Evolutionary conservation across 2,329 filamentous ascomycete genomes (phyloP).

Genomic region (Verruconis gallopava): DNA sequence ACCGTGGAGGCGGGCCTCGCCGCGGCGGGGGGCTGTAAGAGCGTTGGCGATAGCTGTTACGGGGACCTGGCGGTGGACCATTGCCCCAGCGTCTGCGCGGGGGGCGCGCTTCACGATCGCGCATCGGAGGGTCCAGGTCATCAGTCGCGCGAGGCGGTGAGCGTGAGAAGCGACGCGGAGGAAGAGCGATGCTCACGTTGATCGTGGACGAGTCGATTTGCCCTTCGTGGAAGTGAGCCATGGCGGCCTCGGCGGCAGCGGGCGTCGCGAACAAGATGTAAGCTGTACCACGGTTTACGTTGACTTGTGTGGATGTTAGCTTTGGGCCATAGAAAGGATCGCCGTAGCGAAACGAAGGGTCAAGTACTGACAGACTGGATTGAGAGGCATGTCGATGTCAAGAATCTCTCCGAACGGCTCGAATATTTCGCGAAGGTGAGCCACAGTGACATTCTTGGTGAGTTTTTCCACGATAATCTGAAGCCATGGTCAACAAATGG

Average conservation of each 20-base stretch:
- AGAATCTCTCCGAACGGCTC: constrained; percentile 73
- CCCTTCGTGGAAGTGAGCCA: constrained; percentile 97
- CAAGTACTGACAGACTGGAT: constrained; percentile 57
- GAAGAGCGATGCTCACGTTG: constrained; percentile 79
- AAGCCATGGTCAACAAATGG: too few relatives aligned
- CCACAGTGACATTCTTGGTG: constrained; percentile 86
- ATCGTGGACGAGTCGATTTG: constrained; percentile 74
- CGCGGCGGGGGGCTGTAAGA: constrained; percentile 13
- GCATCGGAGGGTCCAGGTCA: constrained; percentile 6
- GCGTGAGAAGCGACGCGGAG: constrained; percentile 67
- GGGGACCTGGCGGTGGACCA: constrained; percentile 16
- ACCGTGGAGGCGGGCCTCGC: constrained; percentile 6
- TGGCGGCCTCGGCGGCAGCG: constrained; percentile 71
- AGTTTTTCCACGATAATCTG: constrained; percentile 93
- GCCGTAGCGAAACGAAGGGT: constrained; percentile 6
- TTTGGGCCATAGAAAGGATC: background rate
- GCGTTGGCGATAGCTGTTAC: constrained; percentile 16
- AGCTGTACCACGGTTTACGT: constrained; percentile 82
- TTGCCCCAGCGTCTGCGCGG: background rate
- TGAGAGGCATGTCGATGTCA: constrained; percentile 82
- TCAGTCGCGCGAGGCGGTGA: constrained; percentile 49
- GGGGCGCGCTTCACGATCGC: constrained; percentile 7
- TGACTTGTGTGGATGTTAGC: constrained; percentile 41
- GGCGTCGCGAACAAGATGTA: constrained; percentile 77
- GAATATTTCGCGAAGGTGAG: constrained; percentile 85